phyloP scores from a whole-genome alignment of 768 basidiomycete species.

The Rhodotorula taiwanensis region DNA sequence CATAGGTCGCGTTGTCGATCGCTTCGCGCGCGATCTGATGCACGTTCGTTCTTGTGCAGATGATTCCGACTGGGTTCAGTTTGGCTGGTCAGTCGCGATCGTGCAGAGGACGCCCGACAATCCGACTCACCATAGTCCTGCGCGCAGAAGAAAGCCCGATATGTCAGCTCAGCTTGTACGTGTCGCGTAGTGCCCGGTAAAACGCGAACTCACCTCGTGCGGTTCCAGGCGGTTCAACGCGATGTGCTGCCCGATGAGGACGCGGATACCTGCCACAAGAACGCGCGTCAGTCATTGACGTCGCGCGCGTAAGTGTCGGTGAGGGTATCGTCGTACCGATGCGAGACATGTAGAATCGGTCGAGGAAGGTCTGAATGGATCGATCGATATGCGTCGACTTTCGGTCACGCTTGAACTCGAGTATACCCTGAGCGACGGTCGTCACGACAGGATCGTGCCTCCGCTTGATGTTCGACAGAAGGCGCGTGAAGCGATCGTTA shows the following conservation, averaged over 20 bases:
- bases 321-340: conserved; percentile 56
- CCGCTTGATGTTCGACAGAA: conserved; percentile 79
- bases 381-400: conserved; percentile 57
- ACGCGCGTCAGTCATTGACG: conserved; percentile 2
- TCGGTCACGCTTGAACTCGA: conserved; percentile 84
- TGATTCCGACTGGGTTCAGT: conserved; percentile 97
- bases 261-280: conserved; percentile 57
- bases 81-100: no score
- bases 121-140: conserved; percentile 30
- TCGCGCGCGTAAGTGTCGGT: not conserved
- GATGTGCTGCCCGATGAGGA: conserved; percentile 75
- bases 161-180: no score
- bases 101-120: not conserved
- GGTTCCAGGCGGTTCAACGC: conserved; percentile 79
- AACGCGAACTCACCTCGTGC: conserved; percentile 49
- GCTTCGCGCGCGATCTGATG: conserved; percentile 98
- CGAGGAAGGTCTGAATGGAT: conserved; percentile 80
- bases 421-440: conserved; percentile 85
- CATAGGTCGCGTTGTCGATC: conserved; percentile 81
- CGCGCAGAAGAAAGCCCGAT: no score
- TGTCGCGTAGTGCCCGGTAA: no score
- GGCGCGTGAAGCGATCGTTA: conserved; percentile 81
- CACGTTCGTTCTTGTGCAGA: conserved; percentile 90
- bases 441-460: conserved; percentile 97
- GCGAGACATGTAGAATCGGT: conserved; percentile 91